phyloP scores from a whole-genome alignment of 2,329 filamentous ascomycete genomes.

The Cryphonectria naterciae region DNA sequence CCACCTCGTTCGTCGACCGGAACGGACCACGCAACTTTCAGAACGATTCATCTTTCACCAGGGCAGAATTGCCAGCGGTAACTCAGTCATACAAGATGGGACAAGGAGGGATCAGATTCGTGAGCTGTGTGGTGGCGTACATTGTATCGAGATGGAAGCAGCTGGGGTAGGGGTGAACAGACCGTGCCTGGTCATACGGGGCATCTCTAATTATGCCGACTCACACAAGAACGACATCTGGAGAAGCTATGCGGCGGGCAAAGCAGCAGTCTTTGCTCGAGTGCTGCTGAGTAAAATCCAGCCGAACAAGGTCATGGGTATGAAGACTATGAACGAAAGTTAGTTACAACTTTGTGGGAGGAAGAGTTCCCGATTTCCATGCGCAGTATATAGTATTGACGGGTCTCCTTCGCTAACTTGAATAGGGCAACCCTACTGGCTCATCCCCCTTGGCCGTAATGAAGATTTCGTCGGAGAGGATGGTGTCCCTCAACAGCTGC shows the following conservation, averaged over 20 bases:
- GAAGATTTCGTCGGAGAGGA: conserved; percentile 35
- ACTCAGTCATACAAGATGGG: conserved; percentile 44
- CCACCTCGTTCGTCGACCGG: neutral
- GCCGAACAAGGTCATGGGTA: neutral
- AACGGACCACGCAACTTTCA: neutral
- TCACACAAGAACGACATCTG: conserved; percentile 44
- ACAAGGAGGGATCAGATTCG: conserved; percentile 37
- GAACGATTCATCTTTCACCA: conserved; percentile 28
- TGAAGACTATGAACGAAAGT: neutral
- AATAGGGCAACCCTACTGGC: too few species aligned
- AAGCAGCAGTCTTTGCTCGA: conserved; percentile 37
- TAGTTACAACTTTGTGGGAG: neutral
- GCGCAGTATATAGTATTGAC: neutral
- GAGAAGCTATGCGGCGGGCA: conserved; percentile 41
- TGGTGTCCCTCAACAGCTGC: conserved; percentile 29
- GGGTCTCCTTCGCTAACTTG: too few species aligned
- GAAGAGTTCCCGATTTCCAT: neutral
- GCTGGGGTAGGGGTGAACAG: conserved; percentile 36
- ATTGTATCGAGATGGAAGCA: conserved; percentile 40
- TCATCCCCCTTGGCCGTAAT: conserved; percentile 36
- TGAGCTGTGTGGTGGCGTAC: conserved; percentile 13
- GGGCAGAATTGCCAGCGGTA: conserved; percentile 38
- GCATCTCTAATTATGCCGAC: conserved; percentile 47
- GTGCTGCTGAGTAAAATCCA: conserved; percentile 26
- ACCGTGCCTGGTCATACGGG: conserved; percentile 44